phyloP scores from a whole-genome alignment of 345 rosid species.

The Hibiscus mutabilis region DNA sequence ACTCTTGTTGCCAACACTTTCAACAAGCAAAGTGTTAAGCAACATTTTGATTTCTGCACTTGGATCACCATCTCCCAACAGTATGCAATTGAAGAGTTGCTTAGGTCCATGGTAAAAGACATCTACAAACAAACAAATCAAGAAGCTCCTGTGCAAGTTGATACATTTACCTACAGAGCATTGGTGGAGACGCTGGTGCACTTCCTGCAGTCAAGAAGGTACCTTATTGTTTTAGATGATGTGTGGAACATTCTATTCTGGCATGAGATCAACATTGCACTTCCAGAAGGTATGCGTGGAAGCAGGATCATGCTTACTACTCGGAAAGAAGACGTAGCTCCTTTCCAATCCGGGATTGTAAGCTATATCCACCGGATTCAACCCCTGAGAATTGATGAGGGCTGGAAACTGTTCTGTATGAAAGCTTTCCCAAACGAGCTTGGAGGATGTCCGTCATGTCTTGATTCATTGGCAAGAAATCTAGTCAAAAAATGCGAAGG shows the following conservation, averaged over 20 bases:
- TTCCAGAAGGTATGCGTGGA: conserved; percentile 10
- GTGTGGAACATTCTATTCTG: conserved; percentile 1
- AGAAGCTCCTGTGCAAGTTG: background rate
- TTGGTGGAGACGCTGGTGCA: conserved; percentile 4
- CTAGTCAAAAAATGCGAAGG: conserved; percentile 9
- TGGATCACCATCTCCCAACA: conserved; percentile 15
- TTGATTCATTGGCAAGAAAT: background rate
- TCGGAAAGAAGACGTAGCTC: conserved; percentile 12
- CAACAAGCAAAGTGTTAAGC: conserved; percentile 5
- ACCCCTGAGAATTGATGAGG: conserved; percentile 3
- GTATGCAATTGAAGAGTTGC: background rate
- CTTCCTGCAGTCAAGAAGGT: background rate
- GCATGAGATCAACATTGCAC: background rate
- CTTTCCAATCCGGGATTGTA: background rate
- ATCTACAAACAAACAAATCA: background rate
- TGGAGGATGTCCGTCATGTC: too few species aligned
- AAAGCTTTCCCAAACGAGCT: too few species aligned
- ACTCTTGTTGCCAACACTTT: conserved; percentile 18
- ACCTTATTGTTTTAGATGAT: conserved; percentile 28
- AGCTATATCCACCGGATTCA: conserved; percentile 2
- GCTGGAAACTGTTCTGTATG: background rate
- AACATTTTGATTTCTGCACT: conserved; percentile 13
- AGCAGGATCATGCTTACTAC: conserved; percentile 21
- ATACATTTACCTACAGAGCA: background rate
- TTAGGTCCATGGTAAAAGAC: conserved; percentile 3